phyloP scores from a whole-genome alignment of 306 rosid genomes.

The Vicia sativa region DNA sequence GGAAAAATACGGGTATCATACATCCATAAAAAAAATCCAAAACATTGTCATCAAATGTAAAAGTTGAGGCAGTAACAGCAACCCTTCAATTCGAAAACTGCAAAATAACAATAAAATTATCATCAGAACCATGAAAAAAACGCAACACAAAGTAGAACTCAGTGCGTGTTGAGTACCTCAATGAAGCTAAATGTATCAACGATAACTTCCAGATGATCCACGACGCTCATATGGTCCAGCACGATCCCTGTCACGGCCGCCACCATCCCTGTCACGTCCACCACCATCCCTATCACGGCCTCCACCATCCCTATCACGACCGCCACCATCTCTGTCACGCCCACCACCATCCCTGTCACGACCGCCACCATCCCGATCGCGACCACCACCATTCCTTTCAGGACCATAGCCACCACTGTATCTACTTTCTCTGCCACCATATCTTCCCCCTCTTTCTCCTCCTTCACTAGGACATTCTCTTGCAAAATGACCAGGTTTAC shows the following conservation, averaged over 20 bases:
- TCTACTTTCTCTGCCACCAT: constrained; percentile 78
- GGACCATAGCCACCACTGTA: constrained; percentile 83
- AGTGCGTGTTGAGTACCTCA: constrained; percentile 51
- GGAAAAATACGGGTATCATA: constrained; percentile 69
- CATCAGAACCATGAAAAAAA: constrained; percentile 41
- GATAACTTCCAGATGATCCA: constrained; percentile 56
- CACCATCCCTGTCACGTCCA: constrained; percentile 70
- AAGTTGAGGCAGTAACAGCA: constrained; percentile 53
- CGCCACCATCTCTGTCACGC: constrained; percentile 59
- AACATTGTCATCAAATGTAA: constrained; percentile 50
- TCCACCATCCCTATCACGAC: constrained; percentile 40
- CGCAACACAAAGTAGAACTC: constrained; percentile 24
- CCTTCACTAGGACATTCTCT: constrained; percentile 96
- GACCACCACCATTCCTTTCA: constrained; percentile 54
- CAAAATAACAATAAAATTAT: constrained; percentile 42
- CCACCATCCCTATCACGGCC: constrained; percentile 51
- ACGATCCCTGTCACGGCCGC: constrained; percentile 43
- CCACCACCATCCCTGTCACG: constrained; percentile 64
- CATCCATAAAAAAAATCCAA: constrained; percentile 58
- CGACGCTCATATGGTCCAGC: constrained; percentile 15
- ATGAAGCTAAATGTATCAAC: constrained; percentile 50
- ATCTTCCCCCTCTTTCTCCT: constrained; percentile 68
- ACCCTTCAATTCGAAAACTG: constrained; percentile 61
- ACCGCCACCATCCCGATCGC: constrained; percentile 41
- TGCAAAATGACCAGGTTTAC: constrained; percentile 99